Conservation (phyloP, 2,329 filamentous ascomycete species). For the Neonectria hederae region DNA sequence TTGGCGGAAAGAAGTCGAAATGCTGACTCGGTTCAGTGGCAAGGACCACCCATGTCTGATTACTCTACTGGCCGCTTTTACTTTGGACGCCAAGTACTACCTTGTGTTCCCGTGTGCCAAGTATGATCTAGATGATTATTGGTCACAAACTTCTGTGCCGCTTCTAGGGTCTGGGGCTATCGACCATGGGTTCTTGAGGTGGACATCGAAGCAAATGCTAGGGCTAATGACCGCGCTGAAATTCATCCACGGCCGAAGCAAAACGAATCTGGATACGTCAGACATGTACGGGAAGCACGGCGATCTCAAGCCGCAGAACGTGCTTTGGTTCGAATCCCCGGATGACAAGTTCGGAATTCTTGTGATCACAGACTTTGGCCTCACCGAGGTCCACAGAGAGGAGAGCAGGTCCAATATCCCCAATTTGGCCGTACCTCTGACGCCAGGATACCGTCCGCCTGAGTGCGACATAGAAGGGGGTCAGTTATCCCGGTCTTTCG, state of each 20-base stretch:
- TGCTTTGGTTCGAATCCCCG: conserved; percentile 15
- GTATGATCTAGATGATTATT: background rate
- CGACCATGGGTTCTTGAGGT: background rate
- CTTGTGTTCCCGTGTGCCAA: background rate
- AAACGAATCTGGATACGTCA: background rate
- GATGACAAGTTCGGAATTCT: conserved; percentile 4
- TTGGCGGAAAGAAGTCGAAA: background rate
- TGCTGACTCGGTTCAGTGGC: background rate
- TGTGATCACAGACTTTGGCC: conserved; percentile 24
- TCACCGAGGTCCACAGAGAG: conserved; percentile 10
- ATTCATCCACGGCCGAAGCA: background rate
- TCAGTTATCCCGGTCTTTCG: conserved; percentile 15
- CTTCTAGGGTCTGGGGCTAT: background rate
- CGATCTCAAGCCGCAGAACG: conserved; percentile 26
- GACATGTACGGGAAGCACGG: conserved; percentile 25
- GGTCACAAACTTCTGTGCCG: background rate
- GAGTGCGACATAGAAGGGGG: conserved; percentile 21
- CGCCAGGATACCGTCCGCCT: conserved; percentile 23
- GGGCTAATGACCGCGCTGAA: background rate
- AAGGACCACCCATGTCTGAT: background rate
- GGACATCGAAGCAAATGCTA: background rate
- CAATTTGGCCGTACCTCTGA: conserved; percentile 9
- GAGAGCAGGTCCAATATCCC: conserved; percentile 15
- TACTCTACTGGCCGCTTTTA: background rate
- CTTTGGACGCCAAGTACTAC: background rate